Conservation (phyloP, 495 filamentous ascomycete species). For the Aspergillus panamensis region DNA sequence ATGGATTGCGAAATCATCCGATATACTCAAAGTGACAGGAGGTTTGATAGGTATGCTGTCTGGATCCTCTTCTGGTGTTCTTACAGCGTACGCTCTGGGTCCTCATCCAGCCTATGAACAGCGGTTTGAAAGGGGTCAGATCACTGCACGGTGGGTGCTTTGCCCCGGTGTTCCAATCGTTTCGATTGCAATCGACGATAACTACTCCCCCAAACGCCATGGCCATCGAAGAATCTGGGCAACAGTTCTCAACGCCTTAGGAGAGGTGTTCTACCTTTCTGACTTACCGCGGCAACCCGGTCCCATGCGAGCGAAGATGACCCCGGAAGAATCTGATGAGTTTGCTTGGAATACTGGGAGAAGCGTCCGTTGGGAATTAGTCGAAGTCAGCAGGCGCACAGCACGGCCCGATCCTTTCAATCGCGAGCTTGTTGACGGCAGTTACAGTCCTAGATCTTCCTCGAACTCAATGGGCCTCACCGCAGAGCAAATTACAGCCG, state of each 20-base stretch:
- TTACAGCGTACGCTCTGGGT: slow-evolving; percentile 78
- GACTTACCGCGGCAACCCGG: slow-evolving; percentile 55
- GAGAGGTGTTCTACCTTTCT: slow-evolving; percentile 82
- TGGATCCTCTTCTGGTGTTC: slow-evolving; percentile 82
- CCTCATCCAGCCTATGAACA: slow-evolving; percentile 60
- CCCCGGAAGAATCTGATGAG: slow-evolving; percentile 49
- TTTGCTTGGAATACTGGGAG: slow-evolving; percentile 78
- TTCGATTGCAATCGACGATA: slow-evolving; percentile 78
- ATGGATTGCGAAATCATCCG: slow-evolving; percentile 86
- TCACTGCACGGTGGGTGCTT: slow-evolving; percentile 82
- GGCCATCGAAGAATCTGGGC: slow-evolving; percentile 75
- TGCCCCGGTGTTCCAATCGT: slow-evolving; percentile 92
- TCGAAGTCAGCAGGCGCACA: slow-evolving; percentile 69
- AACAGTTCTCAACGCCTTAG: slow-evolving; percentile 82
- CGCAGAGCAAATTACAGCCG: slow-evolving; percentile 63
- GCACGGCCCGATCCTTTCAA: slow-evolving; percentile 69
- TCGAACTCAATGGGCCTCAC: slow-evolving; percentile 69
- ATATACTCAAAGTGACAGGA: slow-evolving; percentile 66
- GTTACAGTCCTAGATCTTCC: slow-evolving; percentile 65
- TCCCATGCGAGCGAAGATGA: slow-evolving; percentile 28
- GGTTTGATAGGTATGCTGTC: slow-evolving; percentile 77
- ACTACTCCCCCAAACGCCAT: slow-evolving; percentile 65
- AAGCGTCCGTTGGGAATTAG: slow-evolving; percentile 71
- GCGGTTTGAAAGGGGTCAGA: slow-evolving; percentile 66
- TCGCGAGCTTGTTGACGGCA: slow-evolving; percentile 55